Base-by-base conservation (phyloP, 1,284 basidiomycete species). In the Puccinia hordei region DNA sequence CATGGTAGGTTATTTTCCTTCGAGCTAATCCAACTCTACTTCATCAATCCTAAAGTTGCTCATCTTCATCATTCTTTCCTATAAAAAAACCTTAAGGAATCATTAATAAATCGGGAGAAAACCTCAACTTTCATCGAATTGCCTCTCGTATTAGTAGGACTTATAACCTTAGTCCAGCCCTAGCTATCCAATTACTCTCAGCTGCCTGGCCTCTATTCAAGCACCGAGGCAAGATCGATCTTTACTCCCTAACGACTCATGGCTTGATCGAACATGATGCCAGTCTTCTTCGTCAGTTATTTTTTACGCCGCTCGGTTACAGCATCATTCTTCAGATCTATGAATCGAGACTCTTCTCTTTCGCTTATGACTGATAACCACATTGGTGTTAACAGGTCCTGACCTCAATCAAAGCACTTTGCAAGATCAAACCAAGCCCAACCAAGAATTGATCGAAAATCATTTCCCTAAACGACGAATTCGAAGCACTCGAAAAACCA, bases 101-200 rank as follows among this genome's bases (percentile, higher is more conserved):
- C 44, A 38, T 83, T 0, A 80, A 82, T 53, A 76, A 76, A 38
- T 66, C 81, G 13, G 82, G 82, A 12, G 38, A 81, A 33, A 71
- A 81, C 79, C 75, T 83, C 53, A 81, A 80, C 8, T 79, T 80
- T 19, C 19, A 30, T 10, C 69, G 81, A 53, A 65, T 83, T 49
- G 33, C 73, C 4, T 66, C 74, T 12, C 76, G 80, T 0, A 41
- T 81, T 15, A 46, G 38, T 30, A 33, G 81, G 41, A 46, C 82
- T 15, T 83, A 83, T 80, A 83, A 83, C 38, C 82, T 83, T 38
- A 35, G 76, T 5, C 82, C 82, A 33, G 81, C 82, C 0, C n/a
- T 83, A 27, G 80, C 82, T 41, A 76, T 82, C 41, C 82, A 83
- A 61, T 75, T 83, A 35, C 41, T 82, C 22, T 55, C 73, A 22